These are phyloP conservation scores for Cylindrotheca fusiformis DNA, from an alignment of 108 stramenopile species.

Conservation along the genomic window DNA sequence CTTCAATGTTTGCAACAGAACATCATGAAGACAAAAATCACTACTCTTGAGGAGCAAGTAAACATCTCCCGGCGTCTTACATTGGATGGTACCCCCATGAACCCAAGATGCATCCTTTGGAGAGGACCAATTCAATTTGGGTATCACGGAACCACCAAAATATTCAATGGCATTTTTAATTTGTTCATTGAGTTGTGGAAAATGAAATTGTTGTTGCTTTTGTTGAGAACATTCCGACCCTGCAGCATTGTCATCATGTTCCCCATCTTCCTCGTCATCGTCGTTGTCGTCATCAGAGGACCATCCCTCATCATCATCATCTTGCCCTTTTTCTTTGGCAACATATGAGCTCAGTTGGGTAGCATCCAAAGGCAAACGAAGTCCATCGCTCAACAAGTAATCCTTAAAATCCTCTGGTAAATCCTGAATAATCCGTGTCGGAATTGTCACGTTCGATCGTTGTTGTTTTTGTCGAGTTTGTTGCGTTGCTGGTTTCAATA, in stretches of 20 bases:
- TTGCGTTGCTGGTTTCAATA: background rate
- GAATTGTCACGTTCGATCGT: constrained; percentile 65
- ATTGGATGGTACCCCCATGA: constrained; percentile 86
- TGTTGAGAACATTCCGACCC: constrained; percentile 26
- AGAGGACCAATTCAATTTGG: constrained; percentile 90
- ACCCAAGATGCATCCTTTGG: constrained; percentile 95
- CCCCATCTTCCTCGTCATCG: constrained; percentile 15
- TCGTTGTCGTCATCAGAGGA: constrained; percentile 28
- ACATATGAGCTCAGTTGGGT: constrained; percentile 56
- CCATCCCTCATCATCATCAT: constrained; percentile 32
- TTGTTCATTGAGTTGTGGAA: constrained; percentile 47
- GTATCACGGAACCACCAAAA: constrained; percentile 60
- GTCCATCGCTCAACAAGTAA: constrained; percentile 83
- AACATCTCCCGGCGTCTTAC: constrained; percentile 84
- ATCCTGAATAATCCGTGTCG: constrained; percentile 50
- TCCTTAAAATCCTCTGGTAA: constrained; percentile 64
- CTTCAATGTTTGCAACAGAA: constrained; percentile 41
- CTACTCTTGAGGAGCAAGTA: constrained; percentile 91
- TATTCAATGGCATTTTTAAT: constrained; percentile 44
- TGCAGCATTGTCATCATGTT: constrained; percentile 35
- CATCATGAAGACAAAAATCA: constrained; percentile 85
- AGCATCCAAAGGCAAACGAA: constrained; percentile 72
- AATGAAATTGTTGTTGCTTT: constrained; percentile 21
- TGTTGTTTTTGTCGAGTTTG: background rate
- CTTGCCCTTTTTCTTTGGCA: constrained; percentile 3